These are phyloP conservation scores for Incumbomyces delicatus DNA, from an alignment of 2,329 filamentous ascomycete genomes.

Conservation along the genomic window DNA sequence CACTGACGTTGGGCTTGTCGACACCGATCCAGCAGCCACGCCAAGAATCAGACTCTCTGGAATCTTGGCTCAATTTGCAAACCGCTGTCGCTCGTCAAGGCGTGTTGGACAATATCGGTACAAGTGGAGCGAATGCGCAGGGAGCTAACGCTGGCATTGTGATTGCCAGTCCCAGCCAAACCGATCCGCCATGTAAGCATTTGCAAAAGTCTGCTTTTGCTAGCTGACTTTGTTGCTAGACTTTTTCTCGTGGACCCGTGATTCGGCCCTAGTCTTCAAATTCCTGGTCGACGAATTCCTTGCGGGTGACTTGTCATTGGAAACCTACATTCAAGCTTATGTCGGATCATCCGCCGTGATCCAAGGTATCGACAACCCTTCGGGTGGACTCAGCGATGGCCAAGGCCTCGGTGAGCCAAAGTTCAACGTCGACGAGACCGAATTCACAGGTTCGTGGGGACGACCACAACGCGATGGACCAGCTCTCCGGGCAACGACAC, in stretches of 20 bases:
- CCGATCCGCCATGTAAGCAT: slow-evolving; percentile 37
- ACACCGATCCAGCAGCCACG: no score
- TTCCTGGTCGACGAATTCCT: slow-evolving; percentile 59
- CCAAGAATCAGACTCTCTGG: slow-evolving; percentile 12
- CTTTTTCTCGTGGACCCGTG: slow-evolving; percentile 69
- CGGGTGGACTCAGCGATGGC: slow-evolving; percentile 44
- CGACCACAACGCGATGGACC: slow-evolving; percentile 53
- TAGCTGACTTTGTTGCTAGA: slow-evolving; percentile 25
- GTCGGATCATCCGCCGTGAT: slow-evolving; percentile 55
- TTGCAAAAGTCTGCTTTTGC: not conserved
- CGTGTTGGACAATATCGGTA: slow-evolving; percentile 45
- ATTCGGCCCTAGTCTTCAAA: slow-evolving; percentile 64
- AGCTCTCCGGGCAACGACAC: slow-evolving; percentile 3
- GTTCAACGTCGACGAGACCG: slow-evolving; percentile 52
- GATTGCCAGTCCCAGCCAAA: slow-evolving; percentile 48
- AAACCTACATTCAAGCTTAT: slow-evolving; percentile 57
- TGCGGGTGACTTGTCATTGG: slow-evolving; percentile 48
- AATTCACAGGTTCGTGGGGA: slow-evolving; percentile 56
- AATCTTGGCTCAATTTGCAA: slow-evolving; percentile 35
- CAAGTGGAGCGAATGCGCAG: slow-evolving; percentile 37
- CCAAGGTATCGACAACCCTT: slow-evolving; percentile 58
- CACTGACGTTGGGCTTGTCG: no score
- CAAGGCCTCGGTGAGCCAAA: slow-evolving; percentile 63
- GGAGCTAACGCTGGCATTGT: slow-evolving; percentile 46
- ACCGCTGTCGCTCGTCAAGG: slow-evolving; percentile 43